Conservation (phyloP, 139 green algal genomes). For the Limnomonas spitsbergensis region DNA sequence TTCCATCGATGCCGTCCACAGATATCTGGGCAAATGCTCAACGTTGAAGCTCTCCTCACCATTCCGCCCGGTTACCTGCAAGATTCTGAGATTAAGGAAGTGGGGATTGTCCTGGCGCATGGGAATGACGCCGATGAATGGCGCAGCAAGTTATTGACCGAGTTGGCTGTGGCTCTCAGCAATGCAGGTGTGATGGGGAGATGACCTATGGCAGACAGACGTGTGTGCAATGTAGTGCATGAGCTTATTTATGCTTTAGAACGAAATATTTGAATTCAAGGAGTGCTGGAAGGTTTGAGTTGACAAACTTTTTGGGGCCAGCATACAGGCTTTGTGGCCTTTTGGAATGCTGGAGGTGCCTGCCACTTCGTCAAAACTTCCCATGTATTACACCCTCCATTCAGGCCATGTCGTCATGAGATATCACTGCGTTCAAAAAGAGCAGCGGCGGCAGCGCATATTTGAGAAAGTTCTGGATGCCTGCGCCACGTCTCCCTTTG, state of each 20-base stretch:
- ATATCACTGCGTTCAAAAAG: slow-evolving; percentile 55
- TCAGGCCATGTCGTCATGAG: slow-evolving; percentile 65
- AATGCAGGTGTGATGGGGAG: slow-evolving; percentile 43
- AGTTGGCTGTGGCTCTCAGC: slow-evolving; percentile 44
- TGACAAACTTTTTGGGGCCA: too few relatives aligned
- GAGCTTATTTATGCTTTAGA: too few relatives aligned
- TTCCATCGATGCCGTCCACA: too few relatives aligned
- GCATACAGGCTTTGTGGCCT: too few relatives aligned
- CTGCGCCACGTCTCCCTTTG: slow-evolving; percentile 58
- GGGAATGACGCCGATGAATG: slow-evolving; percentile 55
- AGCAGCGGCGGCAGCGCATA: slow-evolving; percentile 60
- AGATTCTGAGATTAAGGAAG: slow-evolving; percentile 27
- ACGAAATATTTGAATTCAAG: too few relatives aligned
- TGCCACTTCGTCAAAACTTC: too few relatives aligned
- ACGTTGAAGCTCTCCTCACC: slow-evolving; percentile 44
- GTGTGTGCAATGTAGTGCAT: too few relatives aligned
- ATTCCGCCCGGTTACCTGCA: slow-evolving; percentile 44
- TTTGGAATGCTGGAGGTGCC: too few relatives aligned
- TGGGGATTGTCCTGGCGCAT: slow-evolving; percentile 67
- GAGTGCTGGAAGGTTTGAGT: too few relatives aligned
- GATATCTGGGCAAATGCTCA: slow-evolving; percentile 23
- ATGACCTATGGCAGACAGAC: too few relatives aligned
- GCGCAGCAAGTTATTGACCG: slow-evolving; percentile 47
- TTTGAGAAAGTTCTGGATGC: slow-evolving; percentile 65
- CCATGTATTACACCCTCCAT: not conserved